A percentile compares a stretch with the other conserved stretches of the same genome.
Conservation (phyloP, 805 yeast species). For the Lachancea dasiensis region DNA sequence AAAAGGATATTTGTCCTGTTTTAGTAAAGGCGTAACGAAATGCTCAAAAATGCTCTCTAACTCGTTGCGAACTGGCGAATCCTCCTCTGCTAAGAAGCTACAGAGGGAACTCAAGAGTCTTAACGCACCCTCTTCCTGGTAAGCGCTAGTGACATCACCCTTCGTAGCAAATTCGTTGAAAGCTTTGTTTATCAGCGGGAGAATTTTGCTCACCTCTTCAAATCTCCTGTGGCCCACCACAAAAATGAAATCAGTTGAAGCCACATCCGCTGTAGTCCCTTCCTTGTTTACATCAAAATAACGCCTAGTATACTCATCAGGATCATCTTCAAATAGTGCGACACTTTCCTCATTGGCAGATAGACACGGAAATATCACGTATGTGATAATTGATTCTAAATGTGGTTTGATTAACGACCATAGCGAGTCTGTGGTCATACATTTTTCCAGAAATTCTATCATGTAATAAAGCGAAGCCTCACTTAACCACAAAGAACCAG, state of each 20-base stretch:
- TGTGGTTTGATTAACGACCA: conserved; percentile 65
- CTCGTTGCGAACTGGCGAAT: conserved; percentile 43
- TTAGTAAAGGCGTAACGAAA: conserved; percentile 59
- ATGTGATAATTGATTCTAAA: conserved; percentile 56
- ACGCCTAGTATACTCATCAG: conserved; percentile 74
- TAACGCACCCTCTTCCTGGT: conserved; percentile 75
- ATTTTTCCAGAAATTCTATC: conserved; percentile 57
- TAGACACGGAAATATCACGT: conserved; percentile 68
- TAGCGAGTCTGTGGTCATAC: conserved; percentile 48
- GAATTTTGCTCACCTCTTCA: conserved; percentile 47
- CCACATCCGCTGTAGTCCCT: conserved; percentile 63
- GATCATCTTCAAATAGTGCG: conserved; percentile 73
- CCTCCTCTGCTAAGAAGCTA: conserved; percentile 24
- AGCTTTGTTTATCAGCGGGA: conserved; percentile 51
- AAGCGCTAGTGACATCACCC: conserved; percentile 39
- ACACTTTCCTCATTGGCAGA: conserved; percentile 61
- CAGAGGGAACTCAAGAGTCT: conserved; percentile 73
- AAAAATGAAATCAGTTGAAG: conserved; percentile 69
- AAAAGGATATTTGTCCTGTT: conserved; percentile 48
- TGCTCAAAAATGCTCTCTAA: conserved; percentile 61
- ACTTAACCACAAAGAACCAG: conserved; percentile 53
- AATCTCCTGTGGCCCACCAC: conserved; percentile 52
- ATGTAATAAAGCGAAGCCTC: conserved; percentile 57
- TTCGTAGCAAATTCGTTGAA: conserved; percentile 34
- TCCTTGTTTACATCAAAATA: conserved; percentile 63